These are phyloP conservation scores for Sarocladiaceae sp. DNA, from an alignment of 2,329 filamentous ascomycete species.

Conservation along the genomic window DNA sequence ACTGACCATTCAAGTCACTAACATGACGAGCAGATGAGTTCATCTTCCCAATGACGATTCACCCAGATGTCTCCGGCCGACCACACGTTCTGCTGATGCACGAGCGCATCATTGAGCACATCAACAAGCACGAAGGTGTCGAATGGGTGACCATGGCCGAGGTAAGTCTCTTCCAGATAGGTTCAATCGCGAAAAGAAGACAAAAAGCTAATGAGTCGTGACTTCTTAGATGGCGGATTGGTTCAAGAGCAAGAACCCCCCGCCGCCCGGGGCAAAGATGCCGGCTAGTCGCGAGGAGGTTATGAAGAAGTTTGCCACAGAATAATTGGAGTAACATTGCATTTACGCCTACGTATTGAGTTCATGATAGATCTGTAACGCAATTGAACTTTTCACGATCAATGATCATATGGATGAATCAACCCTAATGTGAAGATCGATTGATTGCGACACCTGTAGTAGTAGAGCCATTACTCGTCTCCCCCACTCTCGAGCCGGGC, in stretches of 20 bases:
- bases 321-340: neutral
- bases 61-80: slow-evolving; percentile 69
- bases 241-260: slow-evolving; percentile 62
- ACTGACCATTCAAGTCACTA: too few relatives aligned
- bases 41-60: slow-evolving; percentile 72
- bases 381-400: too few relatives aligned
- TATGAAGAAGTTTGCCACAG: slow-evolving; percentile 31
- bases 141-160: slow-evolving; percentile 64
- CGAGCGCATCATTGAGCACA: slow-evolving; percentile 61
- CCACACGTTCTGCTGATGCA: slow-evolving; percentile 72
- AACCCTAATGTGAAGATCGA: too few relatives aligned
- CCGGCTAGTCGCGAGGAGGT: slow-evolving; percentile 52
- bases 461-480: neutral
- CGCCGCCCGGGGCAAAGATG: slow-evolving; percentile 55
- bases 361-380: neutral
- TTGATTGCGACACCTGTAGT: too few relatives aligned
- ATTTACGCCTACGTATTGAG: too few relatives aligned
- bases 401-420: too few relatives aligned
- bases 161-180: slow-evolving; percentile 25
- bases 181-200: slow-evolving; percentile 34
- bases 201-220: too few relatives aligned
- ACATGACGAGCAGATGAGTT: slow-evolving; percentile 52
- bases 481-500: neutral
- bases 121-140: slow-evolving; percentile 57
- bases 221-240: slow-evolving; percentile 43